phyloP scores from a whole-genome alignment of 192 early-diverging fungal genomes.

The Backusella tuberculispora region DNA sequence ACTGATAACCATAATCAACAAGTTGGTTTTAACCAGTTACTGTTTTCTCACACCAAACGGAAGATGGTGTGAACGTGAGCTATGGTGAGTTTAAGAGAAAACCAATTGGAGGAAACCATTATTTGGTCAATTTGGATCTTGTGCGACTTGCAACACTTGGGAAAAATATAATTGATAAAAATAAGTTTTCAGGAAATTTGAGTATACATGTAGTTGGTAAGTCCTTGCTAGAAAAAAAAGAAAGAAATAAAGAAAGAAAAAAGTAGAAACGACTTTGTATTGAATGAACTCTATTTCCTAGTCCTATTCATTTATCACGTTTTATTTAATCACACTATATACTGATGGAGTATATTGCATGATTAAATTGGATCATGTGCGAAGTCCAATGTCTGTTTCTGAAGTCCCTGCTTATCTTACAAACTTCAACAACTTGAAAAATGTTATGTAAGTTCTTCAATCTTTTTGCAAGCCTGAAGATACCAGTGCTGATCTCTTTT shows the following conservation, averaged over 20 bases:
- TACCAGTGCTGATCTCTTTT: conserved; percentile 17
- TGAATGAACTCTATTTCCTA: conserved; percentile 14
- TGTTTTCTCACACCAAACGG: conserved; percentile 22
- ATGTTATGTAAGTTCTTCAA: conserved; percentile 11
- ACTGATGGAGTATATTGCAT: background rate
- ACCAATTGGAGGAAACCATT: conserved; percentile 17
- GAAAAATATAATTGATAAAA: background rate
- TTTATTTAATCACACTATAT: conserved; percentile 12
- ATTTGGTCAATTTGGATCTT: conserved; percentile 26
- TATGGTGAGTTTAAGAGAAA: conserved; percentile 18
- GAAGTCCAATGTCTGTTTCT: conserved; percentile 13
- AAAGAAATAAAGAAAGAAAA: background rate
- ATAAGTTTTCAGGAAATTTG: background rate
- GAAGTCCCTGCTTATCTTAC: conserved; percentile 19
- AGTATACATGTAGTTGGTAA: conserved; percentile 8
- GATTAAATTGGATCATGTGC: conserved; percentile 16
- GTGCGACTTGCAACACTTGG: conserved; percentile 16
- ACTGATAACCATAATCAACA: too few relatives aligned
- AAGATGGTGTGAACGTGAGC: conserved; percentile 1
- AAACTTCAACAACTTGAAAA: conserved; percentile 20
- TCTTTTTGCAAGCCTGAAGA: conserved; percentile 17
- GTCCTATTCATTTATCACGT: background rate
- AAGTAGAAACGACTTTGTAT: conserved; percentile 9
- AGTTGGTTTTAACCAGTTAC: background rate
- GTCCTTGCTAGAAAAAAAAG: background rate